These are phyloP conservation scores for Neophaeococcomyces aloes DNA, from an alignment of 2,329 filamentous ascomycete species.

Conservation along the genomic window DNA sequence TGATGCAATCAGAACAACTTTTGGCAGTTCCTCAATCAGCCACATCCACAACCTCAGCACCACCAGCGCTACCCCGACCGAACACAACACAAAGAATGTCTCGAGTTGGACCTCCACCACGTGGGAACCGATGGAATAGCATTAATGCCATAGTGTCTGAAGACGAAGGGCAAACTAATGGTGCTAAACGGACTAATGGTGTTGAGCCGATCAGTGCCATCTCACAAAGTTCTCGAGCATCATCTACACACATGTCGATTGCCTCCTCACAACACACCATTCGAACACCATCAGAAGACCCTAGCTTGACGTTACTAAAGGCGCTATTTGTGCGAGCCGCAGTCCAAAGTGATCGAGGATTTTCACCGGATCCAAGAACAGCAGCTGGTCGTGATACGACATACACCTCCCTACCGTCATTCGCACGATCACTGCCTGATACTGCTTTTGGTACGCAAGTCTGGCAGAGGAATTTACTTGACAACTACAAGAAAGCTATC, in stretches of 20 bases:
- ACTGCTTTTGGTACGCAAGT: conserved; percentile 67
- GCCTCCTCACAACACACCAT: conserved; percentile 29
- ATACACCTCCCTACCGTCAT: conserved; percentile 67
- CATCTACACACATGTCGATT: conserved; percentile 5
- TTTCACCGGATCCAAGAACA: conserved; percentile 9
- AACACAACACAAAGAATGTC: conserved; percentile 8
- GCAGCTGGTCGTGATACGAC: conserved; percentile 11
- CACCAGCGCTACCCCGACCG: conserved; percentile 1
- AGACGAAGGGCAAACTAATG: conserved; percentile 4
- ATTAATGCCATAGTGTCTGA: not conserved
- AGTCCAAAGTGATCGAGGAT: conserved; percentile 16
- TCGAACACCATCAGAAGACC: conserved; percentile 53
- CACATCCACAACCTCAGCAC: conserved; percentile 6
- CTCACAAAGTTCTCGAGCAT: conserved; percentile 14
- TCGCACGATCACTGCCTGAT: conserved; percentile 63
- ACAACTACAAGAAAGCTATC: conserved; percentile 71
- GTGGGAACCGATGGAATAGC: conserved; percentile 2
- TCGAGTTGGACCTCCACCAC: not conserved
- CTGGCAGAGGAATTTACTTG: conserved; percentile 60
- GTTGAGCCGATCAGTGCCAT: conserved; percentile 57
- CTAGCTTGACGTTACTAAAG: conserved; percentile 67
- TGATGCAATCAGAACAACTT: conserved; percentile 59
- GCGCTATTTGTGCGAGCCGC: conserved; percentile 73
- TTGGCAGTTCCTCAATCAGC: conserved; percentile 4
- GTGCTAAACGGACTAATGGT: conserved; percentile 42